Conservation (phyloP, 192 early-diverging fungal genomes). For the Backusella westeae region DNA sequence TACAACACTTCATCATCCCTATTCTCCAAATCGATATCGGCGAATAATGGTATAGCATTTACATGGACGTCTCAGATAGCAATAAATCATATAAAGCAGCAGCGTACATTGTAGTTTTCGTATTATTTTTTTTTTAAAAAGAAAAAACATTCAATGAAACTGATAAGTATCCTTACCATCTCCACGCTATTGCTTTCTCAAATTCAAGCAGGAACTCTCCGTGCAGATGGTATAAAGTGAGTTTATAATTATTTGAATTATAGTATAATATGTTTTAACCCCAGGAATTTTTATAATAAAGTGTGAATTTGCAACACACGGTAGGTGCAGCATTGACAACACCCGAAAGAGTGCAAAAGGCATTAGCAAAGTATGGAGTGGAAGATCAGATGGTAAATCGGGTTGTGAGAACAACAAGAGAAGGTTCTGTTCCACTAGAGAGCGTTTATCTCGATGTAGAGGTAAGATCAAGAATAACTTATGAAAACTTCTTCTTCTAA, state of each 20-base stretch:
- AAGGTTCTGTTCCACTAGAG: constrained; percentile 6
- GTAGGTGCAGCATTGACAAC: constrained; percentile 7
- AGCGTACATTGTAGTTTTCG: neutral
- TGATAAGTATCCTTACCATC: neutral
- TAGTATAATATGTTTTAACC: neutral
- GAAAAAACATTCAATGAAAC: neutral
- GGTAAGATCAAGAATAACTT: constrained; percentile 2
- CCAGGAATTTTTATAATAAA: neutral
- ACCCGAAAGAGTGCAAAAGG: constrained; percentile 13
- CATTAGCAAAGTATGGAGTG: constrained; percentile 20
- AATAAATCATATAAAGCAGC: neutral
- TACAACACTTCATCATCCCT: neutral
- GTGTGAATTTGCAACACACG: neutral
- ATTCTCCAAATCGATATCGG: neutral
- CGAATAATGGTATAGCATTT: neutral
- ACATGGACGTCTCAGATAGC: neutral
- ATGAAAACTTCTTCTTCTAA: neutral
- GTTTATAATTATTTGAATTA: neutral
- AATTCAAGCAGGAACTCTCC: neutral
- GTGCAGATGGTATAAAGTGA: neutral
- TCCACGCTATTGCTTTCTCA: neutral
- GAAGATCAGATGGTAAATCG: neutral
- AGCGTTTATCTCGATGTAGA: constrained; percentile 27
- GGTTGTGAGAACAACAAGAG: neutral
- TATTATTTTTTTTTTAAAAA: neutral